These are phyloP conservation scores for Cryptosporidium meleagridis DNA, from an alignment of 169 alveolate genomes.

Conservation along the genomic window DNA sequence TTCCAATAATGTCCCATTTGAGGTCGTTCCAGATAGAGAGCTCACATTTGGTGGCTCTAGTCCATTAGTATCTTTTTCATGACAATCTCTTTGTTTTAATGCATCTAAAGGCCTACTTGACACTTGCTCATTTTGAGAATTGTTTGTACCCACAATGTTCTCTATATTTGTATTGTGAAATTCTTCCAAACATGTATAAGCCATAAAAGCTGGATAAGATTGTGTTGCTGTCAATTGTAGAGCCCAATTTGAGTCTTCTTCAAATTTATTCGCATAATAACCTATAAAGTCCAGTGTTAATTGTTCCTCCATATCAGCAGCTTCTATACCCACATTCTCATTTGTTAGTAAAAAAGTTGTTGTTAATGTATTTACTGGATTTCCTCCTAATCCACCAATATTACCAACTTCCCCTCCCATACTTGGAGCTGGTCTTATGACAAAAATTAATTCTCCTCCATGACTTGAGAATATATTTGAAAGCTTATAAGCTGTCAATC, in stretches of 20 bases:
- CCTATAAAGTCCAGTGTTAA: slow-evolving; percentile 68
- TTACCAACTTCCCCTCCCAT: not conserved
- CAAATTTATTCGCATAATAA: slow-evolving; percentile 66
- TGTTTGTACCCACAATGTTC: not conserved
- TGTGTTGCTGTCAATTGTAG: slow-evolving; percentile 66
- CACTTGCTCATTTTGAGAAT: not conserved
- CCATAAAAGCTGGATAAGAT: slow-evolving; percentile 73
- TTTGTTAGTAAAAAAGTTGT: slow-evolving; percentile 31
- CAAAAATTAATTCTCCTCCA: slow-evolving; percentile 64
- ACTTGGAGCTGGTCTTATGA: slow-evolving; percentile 65
- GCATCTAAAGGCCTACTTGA: not conserved
- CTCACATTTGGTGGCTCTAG: not conserved
- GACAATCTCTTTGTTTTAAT: not conserved
- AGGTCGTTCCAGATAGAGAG: not conserved
- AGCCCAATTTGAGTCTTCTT: slow-evolving; percentile 72
- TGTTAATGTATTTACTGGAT: not conserved
- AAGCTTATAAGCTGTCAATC: slow-evolving; percentile 63
- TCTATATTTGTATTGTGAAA: slow-evolving; percentile 23
- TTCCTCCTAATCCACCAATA: not conserved
- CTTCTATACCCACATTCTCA: slow-evolving; percentile 25
- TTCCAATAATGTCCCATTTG: not conserved
- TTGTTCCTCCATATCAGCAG: slow-evolving; percentile 66
- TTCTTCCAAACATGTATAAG: slow-evolving; percentile 69
- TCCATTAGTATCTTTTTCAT: not conserved
- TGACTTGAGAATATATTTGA: slow-evolving; percentile 59